phyloP scores from a whole-genome alignment of 2,329 filamentous ascomycete genomes.

The Diaporthe velutina region DNA sequence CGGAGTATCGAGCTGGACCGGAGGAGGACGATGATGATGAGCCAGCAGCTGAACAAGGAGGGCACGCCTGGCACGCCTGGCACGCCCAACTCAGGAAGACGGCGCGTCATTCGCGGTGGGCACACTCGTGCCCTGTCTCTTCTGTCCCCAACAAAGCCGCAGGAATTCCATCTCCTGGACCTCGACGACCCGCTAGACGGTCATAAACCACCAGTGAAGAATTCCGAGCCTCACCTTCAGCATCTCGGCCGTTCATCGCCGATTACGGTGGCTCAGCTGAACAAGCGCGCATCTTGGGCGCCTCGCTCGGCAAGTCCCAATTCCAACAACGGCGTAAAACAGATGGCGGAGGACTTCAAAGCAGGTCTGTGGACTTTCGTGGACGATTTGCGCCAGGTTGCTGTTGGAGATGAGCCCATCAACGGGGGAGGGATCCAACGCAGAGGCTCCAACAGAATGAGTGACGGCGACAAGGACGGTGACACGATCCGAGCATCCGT shows the following conservation, averaged over 20 bases:
- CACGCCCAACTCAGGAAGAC: slow-evolving; percentile 57
- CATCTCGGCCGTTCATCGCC: slow-evolving; percentile 48
- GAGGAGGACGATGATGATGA: slow-evolving; percentile 74
- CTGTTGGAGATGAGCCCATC: slow-evolving; percentile 92
- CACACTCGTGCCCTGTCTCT: slow-evolving; percentile 80
- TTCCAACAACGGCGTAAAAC: slow-evolving; percentile 67
- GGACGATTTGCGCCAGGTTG: slow-evolving; percentile 94
- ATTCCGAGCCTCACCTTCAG: slow-evolving; percentile 47
- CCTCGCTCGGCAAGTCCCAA: slow-evolving; percentile 60
- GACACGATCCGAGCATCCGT: slow-evolving; percentile 61
- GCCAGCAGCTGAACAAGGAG: slow-evolving; percentile 57
- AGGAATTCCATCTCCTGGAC: slow-evolving; percentile 59
- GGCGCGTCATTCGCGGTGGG: slow-evolving; percentile 77
- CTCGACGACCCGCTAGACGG: slow-evolving; percentile 60
- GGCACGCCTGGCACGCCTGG: slow-evolving; percentile 49
- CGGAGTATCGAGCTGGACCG: slow-evolving; percentile 77
- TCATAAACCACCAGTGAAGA: slow-evolving; percentile 52
- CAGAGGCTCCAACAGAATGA: slow-evolving; percentile 34
- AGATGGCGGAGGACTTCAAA: slow-evolving; percentile 90
- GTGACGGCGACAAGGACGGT: slow-evolving; percentile 50
- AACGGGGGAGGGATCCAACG: slow-evolving; percentile 57
- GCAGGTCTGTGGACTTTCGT: slow-evolving; percentile 94
- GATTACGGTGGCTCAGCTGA: slow-evolving; percentile 53
- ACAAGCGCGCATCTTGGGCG: slow-evolving; percentile 73
- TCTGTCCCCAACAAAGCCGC: slow-evolving; percentile 75